Evolutionary conservation across 257 asterid genomes (phyloP).

Genomic region (Salvia splendens): DNA sequence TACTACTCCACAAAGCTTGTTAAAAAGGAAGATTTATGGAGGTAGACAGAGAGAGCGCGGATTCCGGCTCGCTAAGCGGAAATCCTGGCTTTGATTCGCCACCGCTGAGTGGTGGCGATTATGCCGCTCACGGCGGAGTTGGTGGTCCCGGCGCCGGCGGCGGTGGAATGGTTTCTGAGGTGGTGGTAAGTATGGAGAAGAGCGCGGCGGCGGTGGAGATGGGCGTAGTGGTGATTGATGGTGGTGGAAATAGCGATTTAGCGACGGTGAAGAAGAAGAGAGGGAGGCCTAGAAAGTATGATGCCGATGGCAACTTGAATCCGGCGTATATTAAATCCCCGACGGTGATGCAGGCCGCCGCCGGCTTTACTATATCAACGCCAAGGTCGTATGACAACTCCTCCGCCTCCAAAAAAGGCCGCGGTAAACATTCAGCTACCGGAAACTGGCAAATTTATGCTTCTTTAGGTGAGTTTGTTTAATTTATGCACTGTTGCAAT

Average conservation of each 20-base stretch:
- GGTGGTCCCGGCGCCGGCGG: no score
- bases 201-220: constrained; percentile 24
- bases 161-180: constrained; percentile 39
- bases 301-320: constrained; percentile 75
- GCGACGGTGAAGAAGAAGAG: constrained; percentile 62
- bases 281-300: constrained; percentile 89
- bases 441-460: constrained; percentile 62
- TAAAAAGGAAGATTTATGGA: constrained; percentile 38
- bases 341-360: constrained; percentile 45
- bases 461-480: constrained; percentile 56
- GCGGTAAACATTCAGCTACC: constrained; percentile 56
- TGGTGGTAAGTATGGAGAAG: constrained; percentile 37
- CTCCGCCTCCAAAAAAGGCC: constrained; percentile 54
- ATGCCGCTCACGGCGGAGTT: constrained; percentile 35
- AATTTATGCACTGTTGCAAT: constrained; percentile 10
- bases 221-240: not conserved
- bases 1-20: not conserved
- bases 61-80: constrained; percentile 61
- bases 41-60: constrained; percentile 68
- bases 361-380: constrained; percentile 66
- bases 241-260: constrained; percentile 36
- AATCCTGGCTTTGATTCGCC: constrained; percentile 60
- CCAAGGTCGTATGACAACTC: constrained; percentile 55
- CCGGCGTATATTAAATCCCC: constrained; percentile 49
- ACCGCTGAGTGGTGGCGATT: constrained; percentile 38